These are phyloP conservation scores for Candida hispaniensis DNA, from an alignment of 805 yeast species.

Conservation along the genomic window DNA sequence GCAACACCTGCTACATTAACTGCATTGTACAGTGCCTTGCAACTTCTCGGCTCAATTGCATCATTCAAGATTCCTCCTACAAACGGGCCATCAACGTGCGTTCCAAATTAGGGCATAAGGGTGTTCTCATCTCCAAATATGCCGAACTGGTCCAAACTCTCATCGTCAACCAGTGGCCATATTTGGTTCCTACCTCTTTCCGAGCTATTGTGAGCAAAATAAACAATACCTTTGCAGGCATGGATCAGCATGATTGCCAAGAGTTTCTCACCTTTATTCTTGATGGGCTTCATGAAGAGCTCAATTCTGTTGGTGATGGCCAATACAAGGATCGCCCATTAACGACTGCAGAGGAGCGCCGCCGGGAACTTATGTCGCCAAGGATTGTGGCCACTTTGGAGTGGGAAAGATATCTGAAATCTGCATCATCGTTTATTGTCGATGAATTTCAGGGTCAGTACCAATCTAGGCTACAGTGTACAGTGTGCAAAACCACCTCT, in stretches of 20 bases:
- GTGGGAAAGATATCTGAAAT: conserved; percentile 78
- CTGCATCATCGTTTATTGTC: conserved; percentile 69
- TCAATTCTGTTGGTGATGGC: conserved; percentile 52
- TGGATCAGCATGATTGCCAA: conserved; percentile 76
- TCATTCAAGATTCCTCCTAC: conserved; percentile 53
- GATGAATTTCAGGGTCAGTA: conserved; percentile 85
- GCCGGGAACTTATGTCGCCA: conserved; percentile 61
- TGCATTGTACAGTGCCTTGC: conserved; percentile 77
- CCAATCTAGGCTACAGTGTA: conserved; percentile 64
- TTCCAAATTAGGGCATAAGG: conserved; percentile 71
- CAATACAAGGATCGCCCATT: conserved; percentile 42
- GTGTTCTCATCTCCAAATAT: conserved; percentile 60
- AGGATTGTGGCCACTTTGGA: conserved; percentile 78
- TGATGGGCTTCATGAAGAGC: conserved; percentile 74
- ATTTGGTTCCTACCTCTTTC: conserved; percentile 51
- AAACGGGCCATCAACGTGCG: conserved; percentile 57
- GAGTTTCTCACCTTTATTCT: conserved; percentile 67
- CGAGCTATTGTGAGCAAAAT: conserved; percentile 58
- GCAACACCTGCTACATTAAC: conserved; percentile 91
- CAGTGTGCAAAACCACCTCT: conserved; percentile 62
- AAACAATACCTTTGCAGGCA: conserved; percentile 51
- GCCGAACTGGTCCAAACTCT: conserved; percentile 48
- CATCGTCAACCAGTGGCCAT: conserved; percentile 38
- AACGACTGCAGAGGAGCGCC: conserved; percentile 58
- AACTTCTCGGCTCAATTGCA: conserved; percentile 50